A percentile compares a stretch with the other conserved stretches of the same genome.
phyloP scores from a whole-genome alignment of 1,284 basidiomycete genomes.

The Ustilago crameri region DNA sequence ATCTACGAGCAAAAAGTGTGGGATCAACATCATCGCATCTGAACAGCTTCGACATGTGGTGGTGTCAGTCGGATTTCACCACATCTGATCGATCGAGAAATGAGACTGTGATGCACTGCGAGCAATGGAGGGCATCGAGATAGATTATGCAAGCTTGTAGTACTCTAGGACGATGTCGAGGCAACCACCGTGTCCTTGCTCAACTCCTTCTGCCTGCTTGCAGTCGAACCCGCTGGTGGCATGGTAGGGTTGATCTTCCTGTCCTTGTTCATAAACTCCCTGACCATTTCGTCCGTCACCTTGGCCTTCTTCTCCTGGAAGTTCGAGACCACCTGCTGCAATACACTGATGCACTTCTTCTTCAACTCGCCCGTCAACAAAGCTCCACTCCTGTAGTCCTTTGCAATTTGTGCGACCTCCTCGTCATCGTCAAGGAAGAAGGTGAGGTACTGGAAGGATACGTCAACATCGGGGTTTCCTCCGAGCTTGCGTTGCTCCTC shows the following conservation, averaged over 20 bases:
- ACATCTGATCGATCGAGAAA: too few relatives aligned
- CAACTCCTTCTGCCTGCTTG: conserved; percentile 35
- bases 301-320: conserved; percentile 90
- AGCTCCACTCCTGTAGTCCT: conserved; percentile 91
- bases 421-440: conserved; percentile 97
- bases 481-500: conserved; percentile 90
- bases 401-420: conserved; percentile 80
- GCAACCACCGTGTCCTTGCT: conserved; percentile 37
- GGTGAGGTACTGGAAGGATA: conserved; percentile 93
- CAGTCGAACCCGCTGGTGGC: conserved; percentile 50
- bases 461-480: conserved; percentile 94
- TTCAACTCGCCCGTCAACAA: conserved; percentile 93
- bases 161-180: conserved; percentile 15
- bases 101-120: too few relatives aligned
- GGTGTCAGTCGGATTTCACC: too few relatives aligned
- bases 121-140: too few relatives aligned
- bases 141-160: background rate
- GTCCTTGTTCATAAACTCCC: conserved; percentile 83
- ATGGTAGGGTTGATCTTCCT: conserved; percentile 75
- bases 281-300: conserved; percentile 82
- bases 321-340: conserved; percentile 84
- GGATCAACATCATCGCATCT: conserved; percentile 1
- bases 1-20: background rate
- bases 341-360: conserved; percentile 82
- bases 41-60: too few relatives aligned